Percentiles rank a stretch among this genome's conserved stretches.
Evolutionary conservation across 345 rosid genomes (phyloP).

Genomic region (Populus simonii): DNA sequence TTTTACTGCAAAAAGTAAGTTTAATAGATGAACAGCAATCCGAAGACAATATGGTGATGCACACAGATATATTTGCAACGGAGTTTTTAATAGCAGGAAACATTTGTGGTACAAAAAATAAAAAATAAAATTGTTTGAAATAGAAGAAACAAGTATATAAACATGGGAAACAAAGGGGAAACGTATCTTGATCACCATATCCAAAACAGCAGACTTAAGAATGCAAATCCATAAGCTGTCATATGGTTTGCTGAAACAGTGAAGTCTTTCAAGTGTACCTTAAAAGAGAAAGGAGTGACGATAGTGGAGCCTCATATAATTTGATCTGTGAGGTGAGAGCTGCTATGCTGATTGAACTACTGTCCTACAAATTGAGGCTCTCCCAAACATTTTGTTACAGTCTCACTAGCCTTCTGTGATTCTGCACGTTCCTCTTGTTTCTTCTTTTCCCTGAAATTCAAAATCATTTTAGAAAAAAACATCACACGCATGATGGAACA

Average conservation of each 20-base stretch:
- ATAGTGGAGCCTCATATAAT: slow-evolving; percentile 18
- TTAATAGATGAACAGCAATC: neutral
- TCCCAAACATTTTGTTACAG: slow-evolving; percentile 63
- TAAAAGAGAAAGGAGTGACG: neutral
- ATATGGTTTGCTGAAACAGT: neutral
- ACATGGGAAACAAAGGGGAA: neutral
- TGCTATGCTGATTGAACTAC: slow-evolving; percentile 11
- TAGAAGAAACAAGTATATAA: neutral
- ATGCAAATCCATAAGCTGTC: slow-evolving; percentile 13
- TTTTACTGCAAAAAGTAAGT: neutral
- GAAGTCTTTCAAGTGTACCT: slow-evolving; percentile 18
- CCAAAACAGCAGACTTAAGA: neutral
- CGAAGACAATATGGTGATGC: neutral
- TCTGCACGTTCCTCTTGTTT: slow-evolving; percentile 71
- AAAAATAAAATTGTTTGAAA: neutral
- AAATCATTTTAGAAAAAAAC: neutral
- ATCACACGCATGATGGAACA: neutral
- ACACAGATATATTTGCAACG: neutral
- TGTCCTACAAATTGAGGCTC: slow-evolving; percentile 36
- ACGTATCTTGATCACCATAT: slow-evolving; percentile 13
- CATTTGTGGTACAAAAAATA: slow-evolving; percentile 2
- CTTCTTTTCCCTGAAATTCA: slow-evolving; percentile 81
- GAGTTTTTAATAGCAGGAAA: slow-evolving; percentile 16
- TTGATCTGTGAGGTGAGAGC: neutral
- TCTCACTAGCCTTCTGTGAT: slow-evolving; percentile 76